Percentiles rank a stretch among this genome's conserved stretches.
phyloP scores from a whole-genome alignment of 768 basidiomycete genomes.

The Ramaria rubella region DNA sequence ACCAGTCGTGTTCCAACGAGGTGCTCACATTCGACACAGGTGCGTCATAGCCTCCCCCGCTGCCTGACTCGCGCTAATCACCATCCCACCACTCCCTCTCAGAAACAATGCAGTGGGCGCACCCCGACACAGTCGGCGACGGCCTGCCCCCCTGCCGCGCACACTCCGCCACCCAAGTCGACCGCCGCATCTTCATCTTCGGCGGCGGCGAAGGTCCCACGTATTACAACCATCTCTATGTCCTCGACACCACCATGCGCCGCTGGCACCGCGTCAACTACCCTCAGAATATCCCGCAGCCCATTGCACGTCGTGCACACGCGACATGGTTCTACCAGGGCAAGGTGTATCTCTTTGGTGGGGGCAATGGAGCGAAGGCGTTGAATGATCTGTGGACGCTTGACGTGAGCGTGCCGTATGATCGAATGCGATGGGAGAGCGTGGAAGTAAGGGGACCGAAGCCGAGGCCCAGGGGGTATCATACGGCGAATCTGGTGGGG shows the following conservation, averaged over 20 bases:
- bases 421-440: constrained; percentile 51
- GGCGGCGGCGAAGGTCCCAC: constrained; percentile 79
- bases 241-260: constrained; percentile 71
- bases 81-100: neutral
- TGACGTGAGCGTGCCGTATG: constrained; percentile 46
- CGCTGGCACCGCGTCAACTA: constrained; percentile 44
- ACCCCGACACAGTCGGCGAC: constrained; percentile 71
- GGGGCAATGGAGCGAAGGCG: constrained; percentile 89
- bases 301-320: constrained; percentile 79
- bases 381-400: constrained; percentile 88
- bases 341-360: constrained; percentile 83
- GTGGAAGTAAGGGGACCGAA: constrained; percentile 46
- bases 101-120: constrained; percentile 90
- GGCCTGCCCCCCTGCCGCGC: constrained; percentile 78
- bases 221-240: constrained; percentile 79
- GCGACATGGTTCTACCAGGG: constrained; percentile 68
- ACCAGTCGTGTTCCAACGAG: constrained; percentile 64
- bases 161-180: constrained; percentile 80
- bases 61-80: neutral
- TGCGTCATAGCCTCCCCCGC: constrained; percentile 31
- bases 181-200: constrained; percentile 73
- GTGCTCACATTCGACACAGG: constrained; percentile 84
- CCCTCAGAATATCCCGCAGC: constrained; percentile 12
- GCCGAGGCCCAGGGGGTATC: constrained; percentile 75
- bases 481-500: constrained; percentile 82